Evolutionary conservation across 768 basidiomycete genomes (phyloP), one percentile per base, ranked within the genome.

Genomic region (Mycena metata): DNA sequence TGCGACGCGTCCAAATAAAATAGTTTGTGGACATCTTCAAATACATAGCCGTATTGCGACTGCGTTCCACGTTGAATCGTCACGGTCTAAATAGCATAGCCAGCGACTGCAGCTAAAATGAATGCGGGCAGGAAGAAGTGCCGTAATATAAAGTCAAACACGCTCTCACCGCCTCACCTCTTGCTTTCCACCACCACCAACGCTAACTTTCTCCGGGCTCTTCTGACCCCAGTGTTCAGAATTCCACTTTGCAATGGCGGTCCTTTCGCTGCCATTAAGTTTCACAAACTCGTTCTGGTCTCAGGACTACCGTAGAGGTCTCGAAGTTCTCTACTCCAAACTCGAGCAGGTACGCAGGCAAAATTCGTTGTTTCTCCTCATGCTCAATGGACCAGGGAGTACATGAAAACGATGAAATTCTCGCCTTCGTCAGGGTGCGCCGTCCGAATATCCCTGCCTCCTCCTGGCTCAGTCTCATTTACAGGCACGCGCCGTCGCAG

Each of bases 201-300:
- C 35, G 13, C 7, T 23, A 21, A 36, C 8, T 26, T 57, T 42
- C 36, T 43, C 42, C 55, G 7, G 26, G 15, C 41, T 24, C 15
- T 42, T 30, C 56, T 57, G 26, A 57, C 24, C 12, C 54, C 17
- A 45, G 23, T 30, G 26, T 58, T 57, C 56, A 39, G 21, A 56
- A 23, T 23, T n/a, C 19, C 57, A 30, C 30, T 30, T 8, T 3
- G n/a, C 64, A 76, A 96, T 96, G 96, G 92, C 95, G 69, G 92
- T 94, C 71, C 82, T 97, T 69, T 93, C 95, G 49, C 88, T 96
- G 75, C 96, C 96, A n/a, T 84, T 95, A 66, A 87, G 88, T 17
- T 98, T 98, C 78, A 89, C 86, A 63, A 96, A 97, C 79, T 96
- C 95, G 35, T 98, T 98, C 83, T 98, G 96, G 96, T 88, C 95